Percentiles rank a stretch among this genome's conserved stretches.
phyloP scores from a whole-genome alignment of 2,329 filamentous ascomycete species.

The Dothiorella sarmentorum region DNA sequence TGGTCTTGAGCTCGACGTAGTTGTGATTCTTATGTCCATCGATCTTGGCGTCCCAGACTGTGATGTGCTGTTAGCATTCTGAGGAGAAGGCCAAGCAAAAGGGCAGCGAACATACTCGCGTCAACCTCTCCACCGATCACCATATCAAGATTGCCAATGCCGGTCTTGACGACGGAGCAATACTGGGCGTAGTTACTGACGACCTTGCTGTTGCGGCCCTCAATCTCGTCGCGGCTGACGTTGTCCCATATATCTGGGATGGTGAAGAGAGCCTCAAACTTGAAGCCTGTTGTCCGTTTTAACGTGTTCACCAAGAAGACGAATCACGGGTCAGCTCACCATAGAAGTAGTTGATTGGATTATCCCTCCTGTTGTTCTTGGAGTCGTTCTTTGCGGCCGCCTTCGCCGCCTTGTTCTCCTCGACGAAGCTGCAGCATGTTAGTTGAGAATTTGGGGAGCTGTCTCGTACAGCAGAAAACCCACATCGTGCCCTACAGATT shows the following conservation, averaged over 20 bases:
- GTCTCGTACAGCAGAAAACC: slow-evolving; percentile 17
- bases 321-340: not conserved
- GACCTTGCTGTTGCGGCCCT: slow-evolving; percentile 63
- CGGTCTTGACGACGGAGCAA: slow-evolving; percentile 88
- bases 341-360: not conserved
- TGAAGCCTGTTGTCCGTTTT: slow-evolving; percentile 60
- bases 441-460: not conserved
- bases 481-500: slow-evolving; percentile 62
- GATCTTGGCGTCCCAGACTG: slow-evolving; percentile 83
- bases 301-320: not conserved
- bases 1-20: slow-evolving; percentile 95
- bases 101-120: slow-evolving; percentile 55
- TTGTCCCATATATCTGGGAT: slow-evolving; percentile 72
- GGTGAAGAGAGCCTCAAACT: slow-evolving; percentile 85
- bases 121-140: slow-evolving; percentile 94
- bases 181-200: slow-evolving; percentile 94
- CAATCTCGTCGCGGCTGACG: slow-evolving; percentile 72
- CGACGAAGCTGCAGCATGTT: slow-evolving; percentile 66
- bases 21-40: slow-evolving; percentile 62
- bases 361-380: slow-evolving; percentile 30
- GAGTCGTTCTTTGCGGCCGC: slow-evolving; percentile 36
- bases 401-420: slow-evolving; percentile 81
- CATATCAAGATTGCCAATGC: slow-evolving; percentile 70
- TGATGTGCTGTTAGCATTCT: not conserved
- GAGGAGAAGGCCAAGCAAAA: slow-evolving; percentile 1